Evolutionary conservation across 768 basidiomycete species (phyloP).

Genomic region (Tulasnella sp.): DNA sequence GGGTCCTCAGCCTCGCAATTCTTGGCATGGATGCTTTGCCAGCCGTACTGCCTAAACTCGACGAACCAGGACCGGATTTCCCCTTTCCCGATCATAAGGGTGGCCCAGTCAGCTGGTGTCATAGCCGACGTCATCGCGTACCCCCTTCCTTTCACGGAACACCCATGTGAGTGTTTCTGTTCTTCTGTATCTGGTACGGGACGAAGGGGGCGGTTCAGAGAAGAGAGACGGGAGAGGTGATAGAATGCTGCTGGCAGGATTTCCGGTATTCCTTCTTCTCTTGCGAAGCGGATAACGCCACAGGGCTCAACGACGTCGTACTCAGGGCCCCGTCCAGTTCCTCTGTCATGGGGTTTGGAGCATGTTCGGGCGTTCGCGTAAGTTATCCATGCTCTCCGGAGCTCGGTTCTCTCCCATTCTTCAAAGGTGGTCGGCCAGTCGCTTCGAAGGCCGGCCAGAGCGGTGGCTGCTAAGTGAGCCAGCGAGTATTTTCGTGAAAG

Average conservation of each 20-base stretch:
- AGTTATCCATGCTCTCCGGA: not conserved
- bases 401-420: not conserved
- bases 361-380: not conserved
- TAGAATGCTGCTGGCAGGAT: not conserved
- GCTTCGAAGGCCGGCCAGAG: not conserved
- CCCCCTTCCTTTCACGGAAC: not conserved
- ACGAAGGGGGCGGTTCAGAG: not conserved
- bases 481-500: not conserved
- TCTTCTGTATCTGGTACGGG: not conserved
- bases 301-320: not conserved
- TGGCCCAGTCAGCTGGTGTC: not conserved
- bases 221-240: not conserved
- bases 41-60: not conserved
- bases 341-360: not conserved
- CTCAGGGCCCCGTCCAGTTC: not conserved
- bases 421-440: not conserved
- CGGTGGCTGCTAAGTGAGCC: not conserved
- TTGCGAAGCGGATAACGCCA: not conserved
- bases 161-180: not conserved
- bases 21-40: not conserved
- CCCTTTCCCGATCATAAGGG: not conserved
- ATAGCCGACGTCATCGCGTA: not conserved
- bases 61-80: not conserved
- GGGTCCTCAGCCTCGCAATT: not conserved
- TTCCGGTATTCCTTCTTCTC: not conserved